phyloP scores from a whole-genome alignment of 1,284 basidiomycete genomes.

The Neonothopanus nambi region DNA sequence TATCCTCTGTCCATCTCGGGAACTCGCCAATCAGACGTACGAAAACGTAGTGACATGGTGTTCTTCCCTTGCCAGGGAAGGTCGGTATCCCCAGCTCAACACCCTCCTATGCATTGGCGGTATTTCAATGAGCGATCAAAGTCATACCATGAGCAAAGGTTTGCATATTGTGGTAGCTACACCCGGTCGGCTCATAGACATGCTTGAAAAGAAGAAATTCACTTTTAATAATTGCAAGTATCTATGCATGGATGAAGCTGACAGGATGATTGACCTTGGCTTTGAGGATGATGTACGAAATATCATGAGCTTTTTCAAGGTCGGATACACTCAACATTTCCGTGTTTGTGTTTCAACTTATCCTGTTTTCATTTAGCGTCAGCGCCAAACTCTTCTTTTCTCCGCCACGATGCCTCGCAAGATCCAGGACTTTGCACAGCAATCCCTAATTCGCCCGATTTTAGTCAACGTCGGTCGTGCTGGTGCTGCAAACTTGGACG shows the following conservation, averaged over 20 bases:
- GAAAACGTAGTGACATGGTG: slow-evolving; percentile 92
- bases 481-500: slow-evolving; percentile 95
- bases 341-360: neutral
- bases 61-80: slow-evolving; percentile 74
- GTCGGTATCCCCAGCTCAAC: slow-evolving; percentile 83
- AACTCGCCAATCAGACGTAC: slow-evolving; percentile 94
- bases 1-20: slow-evolving; percentile 93
- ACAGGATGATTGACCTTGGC: slow-evolving; percentile 98
- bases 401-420: slow-evolving; percentile 99
- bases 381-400: slow-evolving; percentile 96
- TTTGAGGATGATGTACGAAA: slow-evolving; percentile 99
- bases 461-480: slow-evolving; percentile 98
- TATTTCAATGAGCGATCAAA: slow-evolving; percentile 96
- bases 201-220: slow-evolving; percentile 92
- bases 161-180: slow-evolving; percentile 97
- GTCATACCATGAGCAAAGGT: slow-evolving; percentile 85
- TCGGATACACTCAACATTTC: slow-evolving; percentile 35
- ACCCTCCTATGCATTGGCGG: slow-evolving; percentile 95
- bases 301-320: slow-evolving; percentile 98
- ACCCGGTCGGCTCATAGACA: slow-evolving; percentile 94
- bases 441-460: slow-evolving; percentile 90
- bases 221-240: slow-evolving; percentile 92
- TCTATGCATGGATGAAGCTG: slow-evolving; percentile 98
- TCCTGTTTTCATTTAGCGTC: slow-evolving; percentile 55
- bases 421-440: slow-evolving; percentile 98